Conservation (phyloP, 805 yeast species). For the Clavispora carvajalis region DNA sequence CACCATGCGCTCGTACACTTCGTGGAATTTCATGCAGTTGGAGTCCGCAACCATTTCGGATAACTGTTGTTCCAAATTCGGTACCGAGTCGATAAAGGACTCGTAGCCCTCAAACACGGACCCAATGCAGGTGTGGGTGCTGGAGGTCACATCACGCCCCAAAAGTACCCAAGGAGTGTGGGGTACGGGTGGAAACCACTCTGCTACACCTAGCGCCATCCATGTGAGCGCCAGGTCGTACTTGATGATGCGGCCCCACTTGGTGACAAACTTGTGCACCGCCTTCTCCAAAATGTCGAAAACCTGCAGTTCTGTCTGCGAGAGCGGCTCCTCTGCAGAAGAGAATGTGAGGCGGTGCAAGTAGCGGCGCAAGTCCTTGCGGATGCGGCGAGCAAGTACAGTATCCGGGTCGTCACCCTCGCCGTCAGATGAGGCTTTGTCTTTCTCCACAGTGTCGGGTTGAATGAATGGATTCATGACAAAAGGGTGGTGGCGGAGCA, state of each 20-base stretch:
- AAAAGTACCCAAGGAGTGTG: slow-evolving; percentile 50
- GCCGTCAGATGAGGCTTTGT: slow-evolving; percentile 8
- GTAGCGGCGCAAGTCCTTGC: slow-evolving; percentile 58
- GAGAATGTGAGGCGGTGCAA: slow-evolving; percentile 41
- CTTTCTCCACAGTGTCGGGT: slow-evolving; percentile 44
- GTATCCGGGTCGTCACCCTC: slow-evolving; percentile 17
- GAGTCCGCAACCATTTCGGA: slow-evolving; percentile 24
- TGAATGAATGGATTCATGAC: slow-evolving; percentile 70
- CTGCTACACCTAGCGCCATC: slow-evolving; percentile 84
- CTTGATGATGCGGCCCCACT: slow-evolving; percentile 74
- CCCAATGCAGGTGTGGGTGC: slow-evolving; percentile 26
- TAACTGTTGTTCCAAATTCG: slow-evolving; percentile 19
- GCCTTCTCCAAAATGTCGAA: slow-evolving; percentile 55
- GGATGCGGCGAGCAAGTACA: slow-evolving; percentile 31
- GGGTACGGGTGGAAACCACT: slow-evolving; percentile 73
- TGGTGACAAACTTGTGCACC: slow-evolving; percentile 56
- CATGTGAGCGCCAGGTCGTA: slow-evolving; percentile 82
- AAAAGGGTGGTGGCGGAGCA: slow-evolving; percentile 79
- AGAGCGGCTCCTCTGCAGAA: slow-evolving; percentile 21
- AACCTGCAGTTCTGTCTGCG: slow-evolving; percentile 46
- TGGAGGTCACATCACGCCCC: slow-evolving; percentile 41
- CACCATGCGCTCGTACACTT: slow-evolving; percentile 68
- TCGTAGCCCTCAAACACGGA: slow-evolving; percentile 35
- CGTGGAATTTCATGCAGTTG: slow-evolving; percentile 50
- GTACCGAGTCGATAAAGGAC: slow-evolving; percentile 30